These are phyloP conservation scores for Porcisia hertigi DNA, from an alignment of 208 protist species.

Conservation along the genomic window DNA sequence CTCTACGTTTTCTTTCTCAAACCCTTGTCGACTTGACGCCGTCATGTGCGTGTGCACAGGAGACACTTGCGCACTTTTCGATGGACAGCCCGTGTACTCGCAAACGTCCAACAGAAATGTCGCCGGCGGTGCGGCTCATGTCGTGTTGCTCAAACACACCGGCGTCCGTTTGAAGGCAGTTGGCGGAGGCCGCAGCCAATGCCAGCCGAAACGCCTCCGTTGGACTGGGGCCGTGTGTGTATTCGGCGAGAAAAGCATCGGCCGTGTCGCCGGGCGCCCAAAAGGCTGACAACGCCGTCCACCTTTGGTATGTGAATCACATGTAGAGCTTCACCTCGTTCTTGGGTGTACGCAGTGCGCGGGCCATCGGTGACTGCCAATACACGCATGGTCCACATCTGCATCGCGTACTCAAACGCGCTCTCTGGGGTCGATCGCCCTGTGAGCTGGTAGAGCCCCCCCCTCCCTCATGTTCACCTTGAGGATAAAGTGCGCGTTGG, in stretches of 20 bases:
- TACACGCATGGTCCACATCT: slow-evolving; percentile 29
- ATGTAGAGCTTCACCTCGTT: slow-evolving; percentile 10
- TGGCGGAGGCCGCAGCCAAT: slow-evolving; percentile 37
- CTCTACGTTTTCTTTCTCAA: too few species aligned
- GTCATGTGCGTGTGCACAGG: not conserved
- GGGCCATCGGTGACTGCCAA: slow-evolving; percentile 41
- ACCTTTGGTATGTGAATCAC: slow-evolving; percentile 24
- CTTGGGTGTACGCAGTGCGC: slow-evolving; percentile 26
- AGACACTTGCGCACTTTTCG: not conserved
- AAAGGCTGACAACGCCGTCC: slow-evolving; percentile 34
- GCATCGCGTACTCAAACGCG: slow-evolving; percentile 33
- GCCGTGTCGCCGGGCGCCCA: slow-evolving; percentile 39
- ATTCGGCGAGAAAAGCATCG: slow-evolving; percentile 34
- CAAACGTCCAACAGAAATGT: slow-evolving; percentile 30
- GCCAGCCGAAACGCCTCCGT: slow-evolving; percentile 34
- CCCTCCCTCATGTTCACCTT: slow-evolving; percentile 38
- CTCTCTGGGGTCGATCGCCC: slow-evolving; percentile 16
- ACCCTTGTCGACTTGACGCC: too few species aligned
- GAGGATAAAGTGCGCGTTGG: slow-evolving; percentile 25
- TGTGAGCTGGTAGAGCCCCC: slow-evolving; percentile 34
- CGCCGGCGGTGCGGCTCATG: slow-evolving; percentile 75
- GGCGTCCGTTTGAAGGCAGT: slow-evolving; percentile 41
- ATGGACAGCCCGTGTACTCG: not conserved
- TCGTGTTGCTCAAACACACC: slow-evolving; percentile 17
- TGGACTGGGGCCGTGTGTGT: slow-evolving; percentile 13